These are phyloP conservation scores for Polyporus tsugae DNA, from an alignment of 1,284 basidiomycete species.

Conservation along the genomic window DNA sequence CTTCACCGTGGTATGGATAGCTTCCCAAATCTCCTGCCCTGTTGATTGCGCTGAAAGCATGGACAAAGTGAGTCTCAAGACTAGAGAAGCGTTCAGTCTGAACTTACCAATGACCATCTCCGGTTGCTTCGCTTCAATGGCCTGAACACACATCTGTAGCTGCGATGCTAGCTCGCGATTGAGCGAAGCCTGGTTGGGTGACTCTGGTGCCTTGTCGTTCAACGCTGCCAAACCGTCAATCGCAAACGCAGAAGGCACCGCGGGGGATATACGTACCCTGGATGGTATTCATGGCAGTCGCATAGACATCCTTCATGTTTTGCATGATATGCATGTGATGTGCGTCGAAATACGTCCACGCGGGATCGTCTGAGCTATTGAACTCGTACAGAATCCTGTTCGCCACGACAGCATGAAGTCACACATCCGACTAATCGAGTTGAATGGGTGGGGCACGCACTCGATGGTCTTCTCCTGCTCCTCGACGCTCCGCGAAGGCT, in stretches of 20 bases:
- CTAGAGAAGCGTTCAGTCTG: background rate
- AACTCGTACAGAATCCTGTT: conserved; percentile 85
- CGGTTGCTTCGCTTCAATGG: conserved; percentile 69
- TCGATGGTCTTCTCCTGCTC: conserved; percentile 98
- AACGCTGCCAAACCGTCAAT: conserved; percentile 45
- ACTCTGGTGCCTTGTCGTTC: conserved; percentile 51
- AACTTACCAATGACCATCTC: conserved; percentile 70
- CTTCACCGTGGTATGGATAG: conserved; percentile 78
- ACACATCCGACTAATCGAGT: background rate
- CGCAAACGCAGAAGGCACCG: no score
- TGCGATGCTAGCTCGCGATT: conserved; percentile 58
- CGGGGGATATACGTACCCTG: conserved; percentile 53
- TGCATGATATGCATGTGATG: conserved; percentile 90
- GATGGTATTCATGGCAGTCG: conserved; percentile 60
- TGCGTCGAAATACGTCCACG: conserved; percentile 94
- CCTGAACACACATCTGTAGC: conserved; percentile 62
- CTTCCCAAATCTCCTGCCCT: conserved; percentile 86
- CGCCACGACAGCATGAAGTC: background rate
- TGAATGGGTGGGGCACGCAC: conserved; percentile 49
- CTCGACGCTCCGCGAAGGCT: conserved; percentile 82
- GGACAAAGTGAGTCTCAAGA: conserved; percentile 6
- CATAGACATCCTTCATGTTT: conserved; percentile 78
- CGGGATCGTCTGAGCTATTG: conserved; percentile 84
- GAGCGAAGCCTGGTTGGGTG: conserved; percentile 47
- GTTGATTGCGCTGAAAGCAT: conserved; percentile 43